Evolutionary conservation across 345 rosid species (phyloP).

Genomic region (Ceriops decandra): DNA sequence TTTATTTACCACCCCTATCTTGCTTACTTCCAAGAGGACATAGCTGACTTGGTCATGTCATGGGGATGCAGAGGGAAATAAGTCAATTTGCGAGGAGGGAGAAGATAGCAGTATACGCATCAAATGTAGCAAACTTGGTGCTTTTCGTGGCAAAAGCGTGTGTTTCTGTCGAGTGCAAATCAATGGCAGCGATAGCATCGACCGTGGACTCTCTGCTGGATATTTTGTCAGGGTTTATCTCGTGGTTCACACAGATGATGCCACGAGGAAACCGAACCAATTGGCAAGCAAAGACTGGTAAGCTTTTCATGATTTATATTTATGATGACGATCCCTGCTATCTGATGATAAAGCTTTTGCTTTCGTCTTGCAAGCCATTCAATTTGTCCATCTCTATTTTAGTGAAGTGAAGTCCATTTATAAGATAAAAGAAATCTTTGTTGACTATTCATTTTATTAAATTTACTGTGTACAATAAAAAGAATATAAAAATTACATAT

Average conservation of each 20-base stretch:
- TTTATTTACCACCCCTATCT: no score
- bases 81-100: slow-evolving; percentile 29
- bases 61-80: slow-evolving; percentile 24
- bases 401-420: no score
- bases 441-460: no score
- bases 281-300: slow-evolving; percentile 46
- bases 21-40: neutral
- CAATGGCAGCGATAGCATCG: slow-evolving; percentile 44
- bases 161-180: slow-evolving; percentile 27
- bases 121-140: slow-evolving; percentile 40
- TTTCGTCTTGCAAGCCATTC: no score
- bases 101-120: slow-evolving; percentile 31
- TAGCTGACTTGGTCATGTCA: neutral
- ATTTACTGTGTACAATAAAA: no score
- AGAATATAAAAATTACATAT: no score
- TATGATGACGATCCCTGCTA: no score
- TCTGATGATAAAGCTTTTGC: no score
- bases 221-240: slow-evolving; percentile 41
- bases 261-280: slow-evolving; percentile 39
- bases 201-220: slow-evolving; percentile 39
- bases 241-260: slow-evolving; percentile 44
- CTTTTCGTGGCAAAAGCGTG: slow-evolving; percentile 37
- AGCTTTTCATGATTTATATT: neutral
- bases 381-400: no score
- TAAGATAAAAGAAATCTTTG: no score